Base-by-base conservation (phyloP, 139 green algal genomes). In the Chlorella sp. region DNA sequence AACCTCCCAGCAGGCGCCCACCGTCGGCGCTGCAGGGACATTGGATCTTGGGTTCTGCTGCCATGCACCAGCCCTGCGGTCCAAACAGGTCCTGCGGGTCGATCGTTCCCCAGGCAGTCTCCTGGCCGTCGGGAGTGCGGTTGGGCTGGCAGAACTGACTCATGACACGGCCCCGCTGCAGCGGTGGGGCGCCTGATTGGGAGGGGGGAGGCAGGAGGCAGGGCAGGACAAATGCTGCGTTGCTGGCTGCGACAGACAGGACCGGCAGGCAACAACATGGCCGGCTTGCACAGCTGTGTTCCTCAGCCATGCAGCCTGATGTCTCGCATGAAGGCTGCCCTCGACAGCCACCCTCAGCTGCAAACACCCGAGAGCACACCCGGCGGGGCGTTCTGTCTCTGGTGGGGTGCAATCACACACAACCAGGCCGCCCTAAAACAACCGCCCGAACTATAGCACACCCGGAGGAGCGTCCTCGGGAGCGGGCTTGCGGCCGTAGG, bases 1-100 rank as follows among this genome's bases (percentile, higher is more conserved):
- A 51, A 51, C 7, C 44, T 51, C 7, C 44, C 44, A 51, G 44
- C 44, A 51, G 44, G 44, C 6, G 3, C 74, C 9, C 47, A 67
- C 74, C 47, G 30, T 67, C 74, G 26, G 15, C 20, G 47, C n/a
- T 67, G 74, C 74, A 80, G 47, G 55, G 51, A 47, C 74, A 80
- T 17, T 28, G 32, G 25, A 84, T 47, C 23, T 65, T 72, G 47
- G 89, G 85, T 9, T 62, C 26, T 20, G 85, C 88, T 0, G 82
- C 76, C 30, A 88, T 92, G 74, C 90, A 93, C 87, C 88, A 93
- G 44, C 90, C 90, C 4, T 88, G 17, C 0, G 76, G 79, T 0
- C 90, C 90, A 17, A 81, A 87, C 67, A 93, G 72, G 18, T 89
- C 85, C 4, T 87, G 75, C 1, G 63, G 78, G 12, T 65, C 44